These are phyloP conservation scores for Volutella citrinella DNA, from an alignment of 2,329 filamentous ascomycete species.

Conservation along the genomic window DNA sequence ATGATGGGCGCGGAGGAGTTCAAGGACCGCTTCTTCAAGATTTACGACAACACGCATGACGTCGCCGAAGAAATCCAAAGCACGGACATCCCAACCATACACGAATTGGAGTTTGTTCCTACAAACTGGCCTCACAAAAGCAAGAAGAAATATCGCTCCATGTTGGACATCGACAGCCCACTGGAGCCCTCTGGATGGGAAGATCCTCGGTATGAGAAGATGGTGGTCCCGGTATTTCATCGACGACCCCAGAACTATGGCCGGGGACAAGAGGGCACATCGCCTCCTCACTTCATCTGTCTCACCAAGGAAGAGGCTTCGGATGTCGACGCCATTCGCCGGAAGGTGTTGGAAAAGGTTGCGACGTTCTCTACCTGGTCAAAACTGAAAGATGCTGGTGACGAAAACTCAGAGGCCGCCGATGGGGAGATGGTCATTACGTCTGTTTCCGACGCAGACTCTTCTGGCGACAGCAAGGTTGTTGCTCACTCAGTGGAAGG, in stretches of 20 bases:
- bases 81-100: constrained; percentile 65
- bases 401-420: constrained; percentile 47
- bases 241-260: constrained; percentile 39
- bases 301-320: constrained; percentile 69
- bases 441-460: constrained; percentile 61
- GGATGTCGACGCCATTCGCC: constrained; percentile 67
- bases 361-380: constrained; percentile 72
- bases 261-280: constrained; percentile 27
- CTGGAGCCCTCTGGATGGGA: constrained; percentile 51
- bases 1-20: constrained; percentile 84
- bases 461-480: constrained; percentile 67
- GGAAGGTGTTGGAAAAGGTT: constrained; percentile 75
- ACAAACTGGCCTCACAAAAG: constrained; percentile 69
- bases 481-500: constrained; percentile 77
- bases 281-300: constrained; percentile 68
- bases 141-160: constrained; percentile 45
- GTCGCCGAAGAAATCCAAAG: constrained; percentile 70
- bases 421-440: constrained; percentile 70
- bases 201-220: constrained; percentile 59
- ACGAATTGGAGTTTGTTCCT: constrained; percentile 75
- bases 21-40: constrained; percentile 79
- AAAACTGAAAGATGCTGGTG: constrained; percentile 53
- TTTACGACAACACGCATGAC: constrained; percentile 66
- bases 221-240: constrained; percentile 72
- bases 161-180: constrained; percentile 46